phyloP scores from a whole-genome alignment of 768 basidiomycete genomes.

The Pleurotus sapidus region DNA sequence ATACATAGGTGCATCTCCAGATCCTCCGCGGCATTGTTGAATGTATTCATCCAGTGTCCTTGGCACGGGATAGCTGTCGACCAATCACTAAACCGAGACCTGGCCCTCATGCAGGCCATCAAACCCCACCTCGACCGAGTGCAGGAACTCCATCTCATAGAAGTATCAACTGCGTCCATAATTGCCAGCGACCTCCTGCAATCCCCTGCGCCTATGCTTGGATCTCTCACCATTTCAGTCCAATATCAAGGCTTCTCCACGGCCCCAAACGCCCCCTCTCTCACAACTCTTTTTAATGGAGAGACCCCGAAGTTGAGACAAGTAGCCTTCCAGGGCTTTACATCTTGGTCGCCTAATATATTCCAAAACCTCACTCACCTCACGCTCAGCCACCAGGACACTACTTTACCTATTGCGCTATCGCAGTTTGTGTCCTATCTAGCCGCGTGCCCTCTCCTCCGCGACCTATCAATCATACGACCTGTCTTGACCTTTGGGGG shows the following conservation, averaged over 20 bases:
- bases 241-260: neutral
- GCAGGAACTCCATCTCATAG: neutral
- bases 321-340: slow-evolving; percentile 2
- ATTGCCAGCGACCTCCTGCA: neutral
- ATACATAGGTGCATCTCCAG: neutral
- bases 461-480: slow-evolving; percentile 1
- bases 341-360: slow-evolving; percentile 3
- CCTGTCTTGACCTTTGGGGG: neutral
- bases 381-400: slow-evolving; percentile 3
- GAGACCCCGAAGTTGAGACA: neutral
- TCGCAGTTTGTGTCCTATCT: neutral
- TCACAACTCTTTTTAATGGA: neutral
- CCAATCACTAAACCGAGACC: neutral
- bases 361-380: slow-evolving; percentile 3
- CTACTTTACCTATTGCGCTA: neutral
- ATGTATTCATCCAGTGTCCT: slow-evolving; percentile 1
- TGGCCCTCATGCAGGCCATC: neutral
- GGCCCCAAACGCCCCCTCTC: neutral
- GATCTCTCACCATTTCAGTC: slow-evolving; percentile 1
- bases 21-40: neutral
- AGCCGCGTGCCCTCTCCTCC: neutral
- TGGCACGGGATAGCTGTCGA: neutral
- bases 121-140: slow-evolving; percentile 1
- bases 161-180: neutral
- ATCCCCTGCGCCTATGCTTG: neutral